Evolutionary conservation across 441 rosid genomes (phyloP), one percentile per base, ranked within the genome.

Genomic region (Arabidopsis hybrid): DNA sequence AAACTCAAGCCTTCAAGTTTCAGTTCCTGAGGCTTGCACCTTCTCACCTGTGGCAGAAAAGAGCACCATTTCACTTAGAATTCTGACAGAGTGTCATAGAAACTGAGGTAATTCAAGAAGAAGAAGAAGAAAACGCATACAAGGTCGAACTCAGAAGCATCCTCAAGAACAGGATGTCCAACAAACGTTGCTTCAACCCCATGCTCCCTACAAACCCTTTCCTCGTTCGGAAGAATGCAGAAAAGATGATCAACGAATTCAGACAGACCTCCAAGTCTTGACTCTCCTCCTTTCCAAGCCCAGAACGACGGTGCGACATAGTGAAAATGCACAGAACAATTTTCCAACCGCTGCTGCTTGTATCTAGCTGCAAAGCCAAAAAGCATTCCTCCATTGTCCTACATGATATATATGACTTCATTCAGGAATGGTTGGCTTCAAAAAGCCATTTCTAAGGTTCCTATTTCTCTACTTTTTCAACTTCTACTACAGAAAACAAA

Each of bases 261-360:
- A 69, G 91, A 81, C 13, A 91, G 86, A 71, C 83, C 82, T 72
- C 78, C 76, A 43, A 94, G 91, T 67, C 99, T 87, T 63, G 85
- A 83, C 56, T 90, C 96, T 69, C 96, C 97, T 59, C 97, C 99
- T 88, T 82, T 90, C 97, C 99, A 94, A 1, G 97, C 99, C 99
- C 99, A 91, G 72, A 90, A 94, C 16, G 99, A 91, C 14, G 96
- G 99, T 62, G 99, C 96, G 6, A 91, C 97, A 60, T 88, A 94
- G 80, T 94, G 97, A 75, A 89, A 90, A 74, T 90, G 95, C 53
- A 82, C 78, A 0, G 93, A 86, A 65, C 64, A 51, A 65, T 49
- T 35, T 60, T 78, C 79, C 73, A 50, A 52, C 32, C 38, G 42
- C 32, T 72, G 77, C 74, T 71, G 69, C 66, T 71, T 67, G 40